A percentile compares a stretch with the other conserved stretches of the same genome.
Evolutionary conservation across 495 filamentous ascomycete genomes (phyloP).

Genomic region (Neurospora sp.): DNA sequence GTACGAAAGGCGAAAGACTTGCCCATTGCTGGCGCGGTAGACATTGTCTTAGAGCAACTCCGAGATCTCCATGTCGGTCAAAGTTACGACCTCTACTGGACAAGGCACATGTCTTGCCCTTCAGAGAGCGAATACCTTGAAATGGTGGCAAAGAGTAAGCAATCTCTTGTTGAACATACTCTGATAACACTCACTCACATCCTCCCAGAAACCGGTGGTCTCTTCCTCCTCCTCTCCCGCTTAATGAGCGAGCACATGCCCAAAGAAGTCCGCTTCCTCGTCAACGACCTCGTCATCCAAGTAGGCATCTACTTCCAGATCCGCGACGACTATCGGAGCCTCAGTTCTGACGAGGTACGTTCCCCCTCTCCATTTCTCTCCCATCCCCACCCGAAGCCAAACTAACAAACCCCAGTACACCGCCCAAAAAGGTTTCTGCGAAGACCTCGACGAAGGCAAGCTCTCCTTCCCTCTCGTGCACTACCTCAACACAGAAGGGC

Average conservation of each 20-base stretch:
- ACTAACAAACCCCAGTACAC: constrained; percentile 22
- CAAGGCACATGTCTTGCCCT: constrained; percentile 70
- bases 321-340: constrained; percentile 81
- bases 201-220: constrained; percentile 56
- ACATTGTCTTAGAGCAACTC: constrained; percentile 70
- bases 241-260: constrained; percentile 69
- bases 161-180: rapidly evolving
- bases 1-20: constrained; percentile 59
- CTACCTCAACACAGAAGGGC: not conserved
- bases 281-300: constrained; percentile 57
- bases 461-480: constrained; percentile 43
- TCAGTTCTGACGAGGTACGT: constrained; percentile 23
- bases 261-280: constrained; percentile 34
- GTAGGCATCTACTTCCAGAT: constrained; percentile 81
- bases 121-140: constrained; percentile 81
- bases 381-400: not conserved
- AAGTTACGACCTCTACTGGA: constrained; percentile 85
- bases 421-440: constrained; percentile 44
- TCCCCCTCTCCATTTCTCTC: not conserved
- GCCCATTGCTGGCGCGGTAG: constrained; percentile 47
- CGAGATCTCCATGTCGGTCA: constrained; percentile 77
- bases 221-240: constrained; percentile 74
- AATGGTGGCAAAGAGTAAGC: constrained; percentile 69
- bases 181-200: not conserved
- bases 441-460: constrained; percentile 50